A percentile compares a stretch with the other conserved stretches of the same genome.
These are phyloP conservation scores for Euphorbia peplus DNA, from an alignment of 345 rosid species.

Conservation along the genomic window DNA sequence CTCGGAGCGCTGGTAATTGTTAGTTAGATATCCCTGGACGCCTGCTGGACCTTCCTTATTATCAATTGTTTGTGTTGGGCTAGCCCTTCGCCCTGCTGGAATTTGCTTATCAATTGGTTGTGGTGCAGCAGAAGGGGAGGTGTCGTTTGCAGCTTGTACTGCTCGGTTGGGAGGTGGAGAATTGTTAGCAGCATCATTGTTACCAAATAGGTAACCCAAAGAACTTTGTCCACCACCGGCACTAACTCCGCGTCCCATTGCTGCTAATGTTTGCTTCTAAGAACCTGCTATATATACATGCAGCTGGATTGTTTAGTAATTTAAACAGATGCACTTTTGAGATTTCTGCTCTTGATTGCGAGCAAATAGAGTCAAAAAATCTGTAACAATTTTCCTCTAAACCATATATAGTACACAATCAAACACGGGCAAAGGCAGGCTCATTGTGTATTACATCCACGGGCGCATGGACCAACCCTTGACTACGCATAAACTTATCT, in stretches of 20 bases:
- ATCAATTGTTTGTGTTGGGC: conserved; percentile 8
- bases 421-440: too few species aligned
- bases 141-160: background rate
- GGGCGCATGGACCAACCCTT: too few species aligned
- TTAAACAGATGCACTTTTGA: too few species aligned
- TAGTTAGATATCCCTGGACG: conserved; percentile 16
- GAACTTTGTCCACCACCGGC: conserved; percentile 38
- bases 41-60: conserved; percentile 23
- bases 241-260: conserved; percentile 33
- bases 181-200: conserved; percentile 7
- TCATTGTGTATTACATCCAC: too few species aligned
- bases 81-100: too few species aligned
- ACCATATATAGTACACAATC: too few species aligned
- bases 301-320: too few species aligned
- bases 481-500: background rate
- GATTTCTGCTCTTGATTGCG: too few species aligned
- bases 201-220: conserved; percentile 29
- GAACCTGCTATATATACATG: background rate
- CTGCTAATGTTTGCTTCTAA: background rate
- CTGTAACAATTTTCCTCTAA: too few species aligned
- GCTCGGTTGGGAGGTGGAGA: background rate
- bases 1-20: conserved; percentile 30
- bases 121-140: conserved; percentile 15
- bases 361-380: too few species aligned
- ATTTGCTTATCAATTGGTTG: conserved; percentile 11